phyloP scores from a whole-genome alignment of 73 alveolate species.

The Stentor roeselii region DNA sequence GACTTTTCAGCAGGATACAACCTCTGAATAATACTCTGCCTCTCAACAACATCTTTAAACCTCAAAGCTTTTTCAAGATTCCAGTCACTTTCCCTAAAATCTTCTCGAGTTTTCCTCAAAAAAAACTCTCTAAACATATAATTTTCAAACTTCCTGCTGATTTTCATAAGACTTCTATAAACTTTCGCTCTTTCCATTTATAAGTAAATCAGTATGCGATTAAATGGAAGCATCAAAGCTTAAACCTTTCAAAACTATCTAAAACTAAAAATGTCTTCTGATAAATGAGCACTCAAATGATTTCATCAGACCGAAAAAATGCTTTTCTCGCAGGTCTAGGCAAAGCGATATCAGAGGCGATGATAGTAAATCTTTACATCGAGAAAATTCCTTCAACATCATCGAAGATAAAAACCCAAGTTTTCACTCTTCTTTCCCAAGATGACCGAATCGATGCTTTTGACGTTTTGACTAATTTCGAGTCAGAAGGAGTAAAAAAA shows the following conservation, averaged over 20 bases:
- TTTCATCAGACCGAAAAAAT: neutral
- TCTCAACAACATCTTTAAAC: neutral
- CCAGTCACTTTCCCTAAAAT: neutral
- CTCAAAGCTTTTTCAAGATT: neutral
- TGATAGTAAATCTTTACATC: neutral
- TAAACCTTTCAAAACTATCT: too few species aligned
- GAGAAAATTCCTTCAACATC: neutral
- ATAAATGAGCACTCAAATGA: too few species aligned
- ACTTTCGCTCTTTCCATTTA: neutral
- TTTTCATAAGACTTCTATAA: neutral
- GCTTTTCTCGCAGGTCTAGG: slow-evolving; percentile 11
- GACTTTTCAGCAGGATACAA: neutral
- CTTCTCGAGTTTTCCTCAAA: neutral
- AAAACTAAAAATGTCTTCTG: too few species aligned
- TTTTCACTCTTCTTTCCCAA: neutral
- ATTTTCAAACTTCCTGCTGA: neutral
- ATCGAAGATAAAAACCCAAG: neutral
- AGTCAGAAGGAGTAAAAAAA: neutral
- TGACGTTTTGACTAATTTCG: neutral
- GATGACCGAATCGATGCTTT: neutral
- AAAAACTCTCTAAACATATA: neutral
- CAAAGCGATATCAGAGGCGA: slow-evolving; percentile 12
- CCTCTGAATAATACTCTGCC: neutral
- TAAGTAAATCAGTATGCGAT: too few species aligned
- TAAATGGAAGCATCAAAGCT: too few species aligned